Percentiles rank a stretch among this genome's conserved stretches.
Evolutionary conservation across 2,329 filamentous ascomycete species (phyloP).

Genomic region (Aspergillus sp.): DNA sequence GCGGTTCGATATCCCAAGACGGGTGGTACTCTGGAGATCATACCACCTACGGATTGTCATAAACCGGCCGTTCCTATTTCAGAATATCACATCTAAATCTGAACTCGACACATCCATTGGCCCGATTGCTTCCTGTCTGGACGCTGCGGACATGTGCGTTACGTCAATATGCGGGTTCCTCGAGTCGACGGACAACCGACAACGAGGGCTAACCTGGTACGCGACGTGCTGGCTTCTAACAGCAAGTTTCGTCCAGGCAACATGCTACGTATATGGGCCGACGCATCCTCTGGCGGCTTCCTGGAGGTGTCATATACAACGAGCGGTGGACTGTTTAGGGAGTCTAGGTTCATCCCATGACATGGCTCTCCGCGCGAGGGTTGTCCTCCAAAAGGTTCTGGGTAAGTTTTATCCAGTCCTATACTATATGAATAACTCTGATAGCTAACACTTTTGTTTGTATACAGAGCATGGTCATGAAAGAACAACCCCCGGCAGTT

Average conservation of each 20-base stretch:
- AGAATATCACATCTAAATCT: conserved; percentile 17
- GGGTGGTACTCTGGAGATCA: conserved; percentile 21
- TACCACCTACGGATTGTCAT: conserved; percentile 25
- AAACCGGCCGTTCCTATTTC: conserved; percentile 22
- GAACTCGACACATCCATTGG: conserved; percentile 12
- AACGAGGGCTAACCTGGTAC: conserved; percentile 22
- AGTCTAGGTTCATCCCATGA: conserved; percentile 21
- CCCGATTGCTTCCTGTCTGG: conserved; percentile 18
- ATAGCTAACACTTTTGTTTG: background rate
- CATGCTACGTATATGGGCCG: conserved; percentile 22
- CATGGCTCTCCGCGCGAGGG: conserved; percentile 20
- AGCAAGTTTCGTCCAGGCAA: conserved; percentile 24
- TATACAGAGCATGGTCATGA: conserved; percentile 9
- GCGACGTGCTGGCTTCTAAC: conserved; percentile 25
- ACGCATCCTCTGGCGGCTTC: conserved; percentile 13
- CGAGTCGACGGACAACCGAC: conserved; percentile 16
- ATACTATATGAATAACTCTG: background rate
- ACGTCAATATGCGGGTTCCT: conserved; percentile 21
- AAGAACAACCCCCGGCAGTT: background rate
- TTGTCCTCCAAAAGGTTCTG: conserved; percentile 19
- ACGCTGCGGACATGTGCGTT: conserved; percentile 21
- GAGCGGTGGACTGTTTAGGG: conserved; percentile 17
- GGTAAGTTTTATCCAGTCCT: conserved; percentile 1
- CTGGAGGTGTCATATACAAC: conserved; percentile 18
- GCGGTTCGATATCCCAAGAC: conserved; percentile 18